phyloP scores from a whole-genome alignment of 345 rosid species.

The Gossypium raimondii region DNA sequence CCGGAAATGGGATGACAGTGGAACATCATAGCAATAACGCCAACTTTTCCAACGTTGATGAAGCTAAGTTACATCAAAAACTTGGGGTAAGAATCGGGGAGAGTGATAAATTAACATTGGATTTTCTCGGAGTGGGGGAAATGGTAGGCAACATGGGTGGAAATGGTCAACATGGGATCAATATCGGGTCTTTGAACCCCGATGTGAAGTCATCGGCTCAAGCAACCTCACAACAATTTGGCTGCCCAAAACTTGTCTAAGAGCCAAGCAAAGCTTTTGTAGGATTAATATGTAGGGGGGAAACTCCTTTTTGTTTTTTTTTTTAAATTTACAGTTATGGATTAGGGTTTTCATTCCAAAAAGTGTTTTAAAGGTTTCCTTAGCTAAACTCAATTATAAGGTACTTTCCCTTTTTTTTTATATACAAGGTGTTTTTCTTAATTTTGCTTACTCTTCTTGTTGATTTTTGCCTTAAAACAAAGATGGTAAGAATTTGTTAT shows the following conservation, averaged over 20 bases:
- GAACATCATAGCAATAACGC: conserved; percentile 1
- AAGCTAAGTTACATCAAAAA: conserved; percentile 10
- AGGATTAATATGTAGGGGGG: not conserved
- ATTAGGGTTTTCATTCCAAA: conserved; percentile 4
- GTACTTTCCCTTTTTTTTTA: not conserved
- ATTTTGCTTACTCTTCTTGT: not conserved
- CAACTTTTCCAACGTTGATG: conserved; percentile 7
- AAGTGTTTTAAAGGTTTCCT: not conserved
- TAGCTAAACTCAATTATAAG: not conserved
- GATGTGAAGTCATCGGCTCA: conserved; percentile 27
- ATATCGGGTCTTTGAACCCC: conserved; percentile 20
- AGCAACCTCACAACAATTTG: conserved; percentile 22
- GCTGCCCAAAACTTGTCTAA: conserved; percentile 15
- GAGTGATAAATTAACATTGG: conserved; percentile 64
- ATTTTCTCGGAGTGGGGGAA: conserved; percentile 80
- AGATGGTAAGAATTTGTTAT: not conserved
- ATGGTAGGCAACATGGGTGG: conserved; percentile 44
- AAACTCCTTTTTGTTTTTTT: not conserved
- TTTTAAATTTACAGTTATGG: not conserved
- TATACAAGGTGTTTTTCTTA: not conserved
- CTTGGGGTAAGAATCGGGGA: conserved; percentile 38
- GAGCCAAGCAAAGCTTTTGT: not conserved
- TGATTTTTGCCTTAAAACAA: not conserved
- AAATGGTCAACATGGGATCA: conserved; percentile 27
- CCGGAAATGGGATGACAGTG: not conserved